Conservation (phyloP, 345 rosid genomes). For the Conringia planisiliqua region DNA sequence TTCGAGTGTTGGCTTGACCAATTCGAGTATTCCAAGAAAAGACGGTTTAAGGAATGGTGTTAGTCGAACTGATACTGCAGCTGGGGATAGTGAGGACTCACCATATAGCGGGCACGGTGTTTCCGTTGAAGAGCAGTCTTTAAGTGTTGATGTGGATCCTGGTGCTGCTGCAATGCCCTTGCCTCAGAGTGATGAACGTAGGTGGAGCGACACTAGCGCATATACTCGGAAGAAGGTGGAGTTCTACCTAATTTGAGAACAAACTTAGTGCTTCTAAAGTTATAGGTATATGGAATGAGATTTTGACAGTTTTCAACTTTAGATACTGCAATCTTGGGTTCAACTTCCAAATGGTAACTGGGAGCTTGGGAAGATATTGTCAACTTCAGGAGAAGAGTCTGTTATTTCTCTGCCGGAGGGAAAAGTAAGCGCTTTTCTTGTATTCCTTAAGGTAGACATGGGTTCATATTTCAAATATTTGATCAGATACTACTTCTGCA, state of each 20-base stretch:
- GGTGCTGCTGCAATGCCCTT: slow-evolving; percentile 44
- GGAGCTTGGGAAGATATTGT: slow-evolving; percentile 75
- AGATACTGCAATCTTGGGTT: slow-evolving; percentile 87
- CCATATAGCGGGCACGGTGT: slow-evolving; percentile 54
- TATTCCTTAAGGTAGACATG: slow-evolving; percentile 12
- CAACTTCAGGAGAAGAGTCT: slow-evolving; percentile 65
- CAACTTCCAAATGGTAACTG: slow-evolving; percentile 83
- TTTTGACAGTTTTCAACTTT: slow-evolving; percentile 35
- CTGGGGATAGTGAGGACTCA: slow-evolving; percentile 62
- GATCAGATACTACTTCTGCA: slow-evolving; percentile 1
- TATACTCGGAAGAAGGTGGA: slow-evolving; percentile 68
- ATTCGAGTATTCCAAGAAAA: slow-evolving; percentile 43
- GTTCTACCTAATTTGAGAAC: background rate
- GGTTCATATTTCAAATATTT: slow-evolving; percentile 11
- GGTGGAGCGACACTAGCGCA: slow-evolving; percentile 77
- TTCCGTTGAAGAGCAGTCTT: slow-evolving; percentile 49
- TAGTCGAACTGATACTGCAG: slow-evolving; percentile 34
- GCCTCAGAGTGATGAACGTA: slow-evolving; percentile 48
- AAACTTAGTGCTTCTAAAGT: background rate
- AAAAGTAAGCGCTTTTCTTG: slow-evolving; percentile 51
- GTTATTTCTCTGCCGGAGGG: slow-evolving; percentile 69
- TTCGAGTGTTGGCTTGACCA: slow-evolving; percentile 11
- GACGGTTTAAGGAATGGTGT: slow-evolving; percentile 36
- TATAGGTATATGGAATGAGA: background rate
- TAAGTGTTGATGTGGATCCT: slow-evolving; percentile 42